phyloP scores from a whole-genome alignment of 352 stramenopile genomes.

The Globisporangium megalacanthum region DNA sequence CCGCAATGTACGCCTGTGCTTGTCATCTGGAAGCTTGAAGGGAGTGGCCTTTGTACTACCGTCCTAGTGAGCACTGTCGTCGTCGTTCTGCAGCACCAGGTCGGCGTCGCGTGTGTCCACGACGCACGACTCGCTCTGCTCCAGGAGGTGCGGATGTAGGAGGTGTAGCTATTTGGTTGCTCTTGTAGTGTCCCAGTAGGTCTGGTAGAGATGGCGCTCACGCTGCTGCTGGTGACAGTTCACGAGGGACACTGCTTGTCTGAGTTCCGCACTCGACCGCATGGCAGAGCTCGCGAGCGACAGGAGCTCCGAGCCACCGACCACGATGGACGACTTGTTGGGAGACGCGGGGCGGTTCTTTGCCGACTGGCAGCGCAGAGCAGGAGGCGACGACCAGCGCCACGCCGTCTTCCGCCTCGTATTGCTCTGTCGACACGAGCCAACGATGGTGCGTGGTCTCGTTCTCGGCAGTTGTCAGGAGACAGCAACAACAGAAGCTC shows the following conservation, averaged over 20 bases:
- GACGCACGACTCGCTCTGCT: constrained; percentile 21
- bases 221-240: constrained; percentile 19
- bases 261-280: constrained; percentile 22
- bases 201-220: neutral
- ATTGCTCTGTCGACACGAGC: constrained; percentile 9
- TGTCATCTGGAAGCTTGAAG: too few relatives aligned
- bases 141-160: constrained; percentile 21
- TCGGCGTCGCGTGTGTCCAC: constrained; percentile 25
- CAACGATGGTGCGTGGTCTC: constrained; percentile 1
- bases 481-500: too few relatives aligned
- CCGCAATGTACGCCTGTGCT: constrained; percentile 17
- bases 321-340: constrained; percentile 32
- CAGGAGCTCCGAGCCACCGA: constrained; percentile 2
- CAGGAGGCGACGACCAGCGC: constrained; percentile 1
- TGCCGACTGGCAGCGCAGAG: neutral
- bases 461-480: constrained; percentile 1
- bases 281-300: constrained; percentile 1
- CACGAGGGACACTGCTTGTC: constrained; percentile 20
- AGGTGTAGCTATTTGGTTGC: neutral
- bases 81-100: constrained; percentile 26
- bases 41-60: neutral
- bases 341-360: constrained; percentile 27
- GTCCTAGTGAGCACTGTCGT: neutral
- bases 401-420: constrained; percentile 4
- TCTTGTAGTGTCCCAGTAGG: too few relatives aligned